Evolutionary conservation across 345 rosid genomes (phyloP).

Genomic region (Moricandia arvensis): DNA sequence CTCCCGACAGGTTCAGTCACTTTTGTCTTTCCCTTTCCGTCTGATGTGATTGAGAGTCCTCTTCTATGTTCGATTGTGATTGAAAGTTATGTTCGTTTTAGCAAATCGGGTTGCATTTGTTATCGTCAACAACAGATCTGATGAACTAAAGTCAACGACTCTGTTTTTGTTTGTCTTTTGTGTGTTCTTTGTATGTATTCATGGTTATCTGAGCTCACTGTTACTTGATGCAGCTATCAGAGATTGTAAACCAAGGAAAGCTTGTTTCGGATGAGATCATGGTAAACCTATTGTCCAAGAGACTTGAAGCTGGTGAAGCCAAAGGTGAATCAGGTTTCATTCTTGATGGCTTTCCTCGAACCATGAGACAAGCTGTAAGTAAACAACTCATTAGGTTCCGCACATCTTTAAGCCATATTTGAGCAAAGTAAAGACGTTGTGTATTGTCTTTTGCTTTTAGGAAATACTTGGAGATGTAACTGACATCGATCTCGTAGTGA

Average conservation of each 20-base stretch:
- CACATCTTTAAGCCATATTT: not conserved
- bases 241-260: conserved; percentile 81
- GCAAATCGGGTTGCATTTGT: not conserved
- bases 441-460: conserved; percentile 40
- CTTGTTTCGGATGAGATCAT: conserved; percentile 84
- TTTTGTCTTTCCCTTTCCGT: not conserved
- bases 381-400: not conserved
- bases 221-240: conserved; percentile 55
- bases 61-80: not conserved
- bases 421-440: not conserved
- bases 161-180: too few species aligned
- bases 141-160: conserved; percentile 4
- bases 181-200: too few species aligned
- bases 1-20: conserved; percentile 52
- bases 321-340: conserved; percentile 89
- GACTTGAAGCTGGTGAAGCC: conserved; percentile 74
- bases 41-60: not conserved
- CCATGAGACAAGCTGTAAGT: conserved; percentile 87
- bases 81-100: not conserved
- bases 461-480: conserved; percentile 77
- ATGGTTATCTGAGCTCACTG: not conserved
- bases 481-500: conserved; percentile 84
- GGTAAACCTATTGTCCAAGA: conserved; percentile 63
- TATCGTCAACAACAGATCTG: conserved; percentile 16
- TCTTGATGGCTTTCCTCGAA: conserved; percentile 96